Evolutionary conservation across 2,329 filamentous ascomycete species (phyloP).

Genomic region (Cordyceps cicadae): DNA sequence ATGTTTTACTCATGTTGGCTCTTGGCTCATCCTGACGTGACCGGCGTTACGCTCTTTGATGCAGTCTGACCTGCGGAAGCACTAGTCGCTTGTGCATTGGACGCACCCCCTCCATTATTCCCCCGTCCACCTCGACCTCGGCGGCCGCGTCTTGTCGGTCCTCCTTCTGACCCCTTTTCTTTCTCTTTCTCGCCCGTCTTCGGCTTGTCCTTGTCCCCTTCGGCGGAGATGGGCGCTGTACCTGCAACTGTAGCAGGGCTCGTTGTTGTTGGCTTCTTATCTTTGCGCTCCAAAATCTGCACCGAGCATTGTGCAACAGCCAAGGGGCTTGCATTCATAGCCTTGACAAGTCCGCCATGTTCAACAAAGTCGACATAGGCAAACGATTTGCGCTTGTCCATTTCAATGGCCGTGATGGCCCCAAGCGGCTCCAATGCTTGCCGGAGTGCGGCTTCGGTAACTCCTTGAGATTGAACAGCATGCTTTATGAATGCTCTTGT

Average conservation of each 20-base stretch:
- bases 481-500: constrained; percentile 72
- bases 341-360: constrained; percentile 63
- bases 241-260: constrained; percentile 3
- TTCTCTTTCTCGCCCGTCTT: constrained; percentile 18
- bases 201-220: constrained; percentile 13
- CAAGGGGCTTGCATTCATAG: constrained; percentile 73
- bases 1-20: neutral
- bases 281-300: constrained; percentile 76
- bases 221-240: constrained; percentile 4
- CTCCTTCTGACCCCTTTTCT: constrained; percentile 16
- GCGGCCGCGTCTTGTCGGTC: constrained; percentile 23
- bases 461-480: constrained; percentile 81
- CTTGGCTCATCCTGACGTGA: constrained; percentile 11
- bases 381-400: constrained; percentile 91
- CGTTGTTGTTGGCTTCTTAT: constrained; percentile 35
- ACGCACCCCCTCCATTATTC: constrained; percentile 12
- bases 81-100: constrained; percentile 9
- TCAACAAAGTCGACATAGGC: constrained; percentile 86
- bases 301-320: constrained; percentile 78
- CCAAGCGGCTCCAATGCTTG: constrained; percentile 69
- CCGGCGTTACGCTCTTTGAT: neutral
- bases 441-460: constrained; percentile 73
- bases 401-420: constrained; percentile 69
- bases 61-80: neutral
- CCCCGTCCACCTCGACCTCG: constrained; percentile 24